Conservation (phyloP, 495 filamentous ascomycete species). For the Darksidea phi region DNA sequence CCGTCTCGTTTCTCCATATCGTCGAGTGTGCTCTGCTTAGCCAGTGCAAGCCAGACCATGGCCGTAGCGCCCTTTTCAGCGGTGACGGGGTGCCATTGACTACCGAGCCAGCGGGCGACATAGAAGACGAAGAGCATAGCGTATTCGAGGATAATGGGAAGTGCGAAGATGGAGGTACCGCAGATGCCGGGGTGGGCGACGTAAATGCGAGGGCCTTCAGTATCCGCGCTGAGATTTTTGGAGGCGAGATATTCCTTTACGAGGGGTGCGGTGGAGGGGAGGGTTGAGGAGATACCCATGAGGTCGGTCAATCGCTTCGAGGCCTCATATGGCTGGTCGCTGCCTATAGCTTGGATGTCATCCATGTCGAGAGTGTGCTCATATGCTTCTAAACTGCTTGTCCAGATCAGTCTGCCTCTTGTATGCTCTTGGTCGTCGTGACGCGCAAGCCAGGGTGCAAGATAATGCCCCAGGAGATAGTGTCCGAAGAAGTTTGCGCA, state of each 20-base stretch:
- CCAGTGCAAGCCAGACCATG: conserved; percentile 75
- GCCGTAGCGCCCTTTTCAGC: conserved; percentile 76
- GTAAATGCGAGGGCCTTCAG: conserved; percentile 59
- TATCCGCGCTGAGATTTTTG: background rate
- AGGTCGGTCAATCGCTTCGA: conserved; percentile 85
- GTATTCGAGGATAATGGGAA: conserved; percentile 63
- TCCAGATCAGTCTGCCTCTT: conserved; percentile 74
- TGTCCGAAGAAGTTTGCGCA: conserved; percentile 93
- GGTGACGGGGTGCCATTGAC: conserved; percentile 53
- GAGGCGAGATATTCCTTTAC: conserved; percentile 50
- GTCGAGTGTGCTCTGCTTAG: conserved; percentile 64
- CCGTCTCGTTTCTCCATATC: conserved; percentile 55
- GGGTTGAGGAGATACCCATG: conserved; percentile 68
- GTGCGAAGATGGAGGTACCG: conserved; percentile 72
- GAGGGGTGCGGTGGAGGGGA: conserved; percentile 62
- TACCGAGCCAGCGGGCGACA: conserved; percentile 42
- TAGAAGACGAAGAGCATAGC: conserved; percentile 58
- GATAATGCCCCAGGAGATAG: conserved; percentile 81
- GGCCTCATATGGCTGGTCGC: conserved; percentile 69
- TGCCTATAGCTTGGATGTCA: conserved; percentile 74
- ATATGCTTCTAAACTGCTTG: conserved; percentile 72
- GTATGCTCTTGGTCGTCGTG: conserved; percentile 43
- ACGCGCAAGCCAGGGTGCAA: conserved; percentile 66
- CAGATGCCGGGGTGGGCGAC: conserved; percentile 86
- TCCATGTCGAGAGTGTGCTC: conserved; percentile 54